Conservation (phyloP, 1,284 basidiomycete species). For the Cutaneotrichosporon cavernicola region DNA sequence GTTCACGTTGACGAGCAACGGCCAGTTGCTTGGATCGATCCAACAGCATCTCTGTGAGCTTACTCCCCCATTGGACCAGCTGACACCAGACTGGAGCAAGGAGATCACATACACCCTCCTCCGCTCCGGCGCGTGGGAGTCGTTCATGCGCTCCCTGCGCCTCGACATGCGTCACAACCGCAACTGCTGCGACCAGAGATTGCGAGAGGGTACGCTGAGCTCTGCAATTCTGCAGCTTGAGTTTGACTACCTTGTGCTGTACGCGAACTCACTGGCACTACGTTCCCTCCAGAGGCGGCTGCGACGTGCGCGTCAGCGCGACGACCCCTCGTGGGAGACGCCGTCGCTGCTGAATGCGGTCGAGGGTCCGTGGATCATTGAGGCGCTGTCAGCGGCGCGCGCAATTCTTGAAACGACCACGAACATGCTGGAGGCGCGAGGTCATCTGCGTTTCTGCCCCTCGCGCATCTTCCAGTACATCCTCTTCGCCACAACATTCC, state of each 20-base stretch:
- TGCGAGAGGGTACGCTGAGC: slow-evolving; percentile 18
- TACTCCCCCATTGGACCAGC: background rate
- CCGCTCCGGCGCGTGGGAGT: slow-evolving; percentile 21
- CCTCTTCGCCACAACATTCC: slow-evolving; percentile 25
- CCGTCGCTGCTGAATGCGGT: slow-evolving; percentile 24
- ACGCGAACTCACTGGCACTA: slow-evolving; percentile 21
- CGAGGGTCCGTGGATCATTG: slow-evolving; percentile 25
- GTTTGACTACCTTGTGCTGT: slow-evolving; percentile 23
- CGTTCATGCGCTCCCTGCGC: slow-evolving; percentile 18
- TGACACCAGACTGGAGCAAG: slow-evolving; percentile 15
- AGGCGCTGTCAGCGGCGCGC: slow-evolving; percentile 19
- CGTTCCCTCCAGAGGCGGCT: slow-evolving; percentile 20
- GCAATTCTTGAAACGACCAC: slow-evolving; percentile 19
- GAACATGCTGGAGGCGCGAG: slow-evolving; percentile 15
- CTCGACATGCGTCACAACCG: slow-evolving; percentile 22
- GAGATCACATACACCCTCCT: slow-evolving; percentile 19
- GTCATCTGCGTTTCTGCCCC: slow-evolving; percentile 20
- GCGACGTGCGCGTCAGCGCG: slow-evolving; percentile 9
- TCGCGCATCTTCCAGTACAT: slow-evolving; percentile 23
- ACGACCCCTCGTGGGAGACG: slow-evolving; percentile 19
- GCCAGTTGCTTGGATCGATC: background rate
- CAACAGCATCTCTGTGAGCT: slow-evolving; percentile 9
- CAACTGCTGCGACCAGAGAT: slow-evolving; percentile 9
- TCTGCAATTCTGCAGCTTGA: slow-evolving; percentile 20
- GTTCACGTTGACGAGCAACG: slow-evolving; percentile 3